Percentiles rank a stretch among this genome's conserved stretches.
phyloP scores from a whole-genome alignment of 208 protist genomes.

The Trypanosoma grayi region DNA sequence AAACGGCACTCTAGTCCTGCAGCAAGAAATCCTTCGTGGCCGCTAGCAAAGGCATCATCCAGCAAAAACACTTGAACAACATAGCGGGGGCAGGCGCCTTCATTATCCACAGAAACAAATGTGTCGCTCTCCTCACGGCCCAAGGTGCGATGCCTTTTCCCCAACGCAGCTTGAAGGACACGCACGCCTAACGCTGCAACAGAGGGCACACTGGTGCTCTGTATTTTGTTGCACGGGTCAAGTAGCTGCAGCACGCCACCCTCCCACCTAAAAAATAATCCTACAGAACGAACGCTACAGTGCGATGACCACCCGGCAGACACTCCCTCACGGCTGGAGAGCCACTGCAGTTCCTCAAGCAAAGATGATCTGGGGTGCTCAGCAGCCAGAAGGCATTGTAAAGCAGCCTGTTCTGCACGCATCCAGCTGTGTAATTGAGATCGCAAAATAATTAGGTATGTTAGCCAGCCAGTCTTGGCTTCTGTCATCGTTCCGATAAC shows the following conservation, averaged over 20 bases:
- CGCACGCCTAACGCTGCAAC: constrained; percentile 26
- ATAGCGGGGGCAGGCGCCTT: constrained; percentile 19
- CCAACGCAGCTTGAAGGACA: constrained; percentile 41
- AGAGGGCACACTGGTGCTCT: constrained; percentile 18
- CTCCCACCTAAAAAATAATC: constrained; percentile 54
- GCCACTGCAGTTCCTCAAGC: constrained; percentile 29
- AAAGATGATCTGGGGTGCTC: constrained; percentile 3
- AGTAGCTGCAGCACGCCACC: constrained; percentile 20
- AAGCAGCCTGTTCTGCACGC: constrained; percentile 55
- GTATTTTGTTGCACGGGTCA: constrained; percentile 4
- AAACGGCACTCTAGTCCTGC: constrained; percentile 74
- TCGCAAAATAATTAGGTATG: constrained; percentile 57
- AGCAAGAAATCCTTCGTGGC: constrained; percentile 27
- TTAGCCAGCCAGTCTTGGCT: constrained; percentile 39
- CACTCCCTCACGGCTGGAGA: constrained; percentile 56
- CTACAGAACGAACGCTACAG: constrained; percentile 47
- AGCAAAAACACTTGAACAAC: constrained; percentile 72
- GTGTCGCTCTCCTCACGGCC: constrained; percentile 38
- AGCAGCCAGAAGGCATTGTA: constrained; percentile 33
- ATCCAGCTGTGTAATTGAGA: constrained; percentile 66
- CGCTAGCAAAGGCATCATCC: constrained; percentile 19
- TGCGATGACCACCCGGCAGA: constrained; percentile 58
- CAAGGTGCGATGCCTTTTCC: constrained; percentile 35
- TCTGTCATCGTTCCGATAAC: constrained; percentile 14
- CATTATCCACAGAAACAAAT: constrained; percentile 36